Conservation (phyloP, 805 yeast genomes). For the Pichia heedii region DNA sequence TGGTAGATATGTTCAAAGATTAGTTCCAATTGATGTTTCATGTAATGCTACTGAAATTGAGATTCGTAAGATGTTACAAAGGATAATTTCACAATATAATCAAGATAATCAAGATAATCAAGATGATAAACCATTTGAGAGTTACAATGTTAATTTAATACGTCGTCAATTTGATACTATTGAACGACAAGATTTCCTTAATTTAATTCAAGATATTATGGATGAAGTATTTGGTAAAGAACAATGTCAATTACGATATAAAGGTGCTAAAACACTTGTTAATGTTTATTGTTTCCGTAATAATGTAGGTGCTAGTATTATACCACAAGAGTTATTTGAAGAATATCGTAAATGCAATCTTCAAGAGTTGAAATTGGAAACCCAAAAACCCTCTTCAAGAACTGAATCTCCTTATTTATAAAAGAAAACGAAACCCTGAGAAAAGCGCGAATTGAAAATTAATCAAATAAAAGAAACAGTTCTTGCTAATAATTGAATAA, state of each 20-base stretch:
- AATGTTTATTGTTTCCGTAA: conserved; percentile 84
- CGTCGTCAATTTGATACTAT: conserved; percentile 71
- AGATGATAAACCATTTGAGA: conserved; percentile 10
- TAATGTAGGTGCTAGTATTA: conserved; percentile 81
- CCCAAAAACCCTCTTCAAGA: too few species aligned
- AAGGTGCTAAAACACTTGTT: conserved; percentile 67
- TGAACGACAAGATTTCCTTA: conserved; percentile 65
- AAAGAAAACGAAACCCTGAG: too few species aligned
- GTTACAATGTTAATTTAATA: conserved; percentile 75
- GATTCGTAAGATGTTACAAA: conserved; percentile 39
- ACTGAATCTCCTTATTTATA: too few species aligned
- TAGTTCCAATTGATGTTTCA: conserved; percentile 73
- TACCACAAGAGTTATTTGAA: conserved; percentile 44
- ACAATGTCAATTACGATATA: conserved; percentile 56
- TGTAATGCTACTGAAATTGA: conserved; percentile 67
- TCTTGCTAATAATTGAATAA: too few species aligned
- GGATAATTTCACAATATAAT: not conserved
- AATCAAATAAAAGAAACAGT: too few species aligned
- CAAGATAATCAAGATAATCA: not conserved
- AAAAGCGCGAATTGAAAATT: too few species aligned
- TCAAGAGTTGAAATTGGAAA: too few species aligned
- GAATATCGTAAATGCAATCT: conserved; percentile 63
- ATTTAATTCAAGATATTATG: conserved; percentile 33
- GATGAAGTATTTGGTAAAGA: conserved; percentile 15
- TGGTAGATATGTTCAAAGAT: conserved; percentile 66